A percentile compares a stretch with the other conserved stretches of the same genome.
Conservation (phyloP, 148 eudicot species). For the Persicaria maculosa region DNA sequence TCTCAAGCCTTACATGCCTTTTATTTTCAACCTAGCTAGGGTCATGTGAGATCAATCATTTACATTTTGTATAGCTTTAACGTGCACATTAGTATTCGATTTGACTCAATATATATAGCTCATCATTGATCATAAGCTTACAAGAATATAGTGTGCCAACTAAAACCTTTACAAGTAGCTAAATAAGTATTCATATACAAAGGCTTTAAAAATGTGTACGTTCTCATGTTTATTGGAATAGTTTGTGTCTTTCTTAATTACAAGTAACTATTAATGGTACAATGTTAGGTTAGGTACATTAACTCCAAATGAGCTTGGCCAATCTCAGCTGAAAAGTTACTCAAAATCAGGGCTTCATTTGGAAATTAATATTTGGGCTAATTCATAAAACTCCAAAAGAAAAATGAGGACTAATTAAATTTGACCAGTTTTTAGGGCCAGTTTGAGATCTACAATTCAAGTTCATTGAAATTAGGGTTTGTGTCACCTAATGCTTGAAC, state of each 20-base stretch:
- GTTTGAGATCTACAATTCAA: background rate
- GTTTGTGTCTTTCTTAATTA: background rate
- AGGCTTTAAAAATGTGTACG: no score
- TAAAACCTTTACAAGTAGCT: no score
- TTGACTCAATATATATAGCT: no score
- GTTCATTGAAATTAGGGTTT: conserved; percentile 4
- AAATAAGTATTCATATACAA: background rate
- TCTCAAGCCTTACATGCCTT: background rate
- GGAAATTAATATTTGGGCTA: background rate
- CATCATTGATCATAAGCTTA: no score
- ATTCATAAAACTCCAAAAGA: background rate
- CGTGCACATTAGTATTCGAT: no score
- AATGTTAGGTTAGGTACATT: background rate
- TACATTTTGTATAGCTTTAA: background rate
- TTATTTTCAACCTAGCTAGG: conserved; percentile 19
- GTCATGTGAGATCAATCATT: conserved; percentile 56
- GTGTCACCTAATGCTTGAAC: conserved; percentile 7
- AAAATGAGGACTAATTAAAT: background rate
- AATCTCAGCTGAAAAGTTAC: conserved; percentile 25
- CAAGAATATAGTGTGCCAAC: no score
- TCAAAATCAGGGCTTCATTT: conserved; percentile 20
- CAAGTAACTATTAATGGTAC: background rate
- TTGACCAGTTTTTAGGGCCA: background rate
- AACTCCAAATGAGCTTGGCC: background rate
- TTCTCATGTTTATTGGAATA: no score